Conservation (phyloP, 495 filamentous ascomycete species). For the Podospora pseudocomata region DNA sequence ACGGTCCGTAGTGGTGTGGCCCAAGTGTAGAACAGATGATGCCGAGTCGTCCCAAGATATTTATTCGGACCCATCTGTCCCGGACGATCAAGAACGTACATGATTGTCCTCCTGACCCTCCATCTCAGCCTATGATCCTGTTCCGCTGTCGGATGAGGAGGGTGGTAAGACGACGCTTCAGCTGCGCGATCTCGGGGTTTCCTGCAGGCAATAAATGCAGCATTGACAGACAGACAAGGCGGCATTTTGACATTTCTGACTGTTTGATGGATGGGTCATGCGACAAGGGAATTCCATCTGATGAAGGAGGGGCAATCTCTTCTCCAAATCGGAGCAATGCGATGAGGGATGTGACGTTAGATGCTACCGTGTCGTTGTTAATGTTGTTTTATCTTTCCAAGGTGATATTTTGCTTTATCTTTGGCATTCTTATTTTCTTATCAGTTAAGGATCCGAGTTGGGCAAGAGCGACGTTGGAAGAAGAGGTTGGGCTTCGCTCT, state of each 20-base stretch:
- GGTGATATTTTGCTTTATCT: not conserved
- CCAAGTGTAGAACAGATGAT: not conserved
- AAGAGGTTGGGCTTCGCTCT: not conserved
- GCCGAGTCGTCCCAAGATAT: not conserved
- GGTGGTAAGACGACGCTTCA: not conserved
- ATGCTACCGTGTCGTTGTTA: too few species aligned
- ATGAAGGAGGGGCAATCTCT: too few species aligned
- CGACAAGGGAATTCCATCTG: too few species aligned
- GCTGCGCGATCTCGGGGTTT: not conserved
- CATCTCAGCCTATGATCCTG: not conserved
- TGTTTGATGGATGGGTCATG: not conserved
- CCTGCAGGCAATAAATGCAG: not conserved
- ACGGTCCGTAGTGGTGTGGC: not conserved
- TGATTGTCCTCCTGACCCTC: not conserved
- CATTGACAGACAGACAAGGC: not conserved
- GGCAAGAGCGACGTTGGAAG: not conserved
- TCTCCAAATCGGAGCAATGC: not conserved
- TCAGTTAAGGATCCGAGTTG: not conserved
- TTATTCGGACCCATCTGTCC: not conserved
- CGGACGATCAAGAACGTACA: not conserved
- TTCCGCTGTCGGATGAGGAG: not conserved
- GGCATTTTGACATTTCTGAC: not conserved
- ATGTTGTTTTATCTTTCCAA: not conserved
- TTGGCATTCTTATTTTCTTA: not conserved
- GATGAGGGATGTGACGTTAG: too few species aligned